Percentiles rank a stretch among this genome's conserved stretches.
Evolutionary conservation across 768 basidiomycete species (phyloP).

Genomic region (Tylopilus plumbeoviolaceoides): DNA sequence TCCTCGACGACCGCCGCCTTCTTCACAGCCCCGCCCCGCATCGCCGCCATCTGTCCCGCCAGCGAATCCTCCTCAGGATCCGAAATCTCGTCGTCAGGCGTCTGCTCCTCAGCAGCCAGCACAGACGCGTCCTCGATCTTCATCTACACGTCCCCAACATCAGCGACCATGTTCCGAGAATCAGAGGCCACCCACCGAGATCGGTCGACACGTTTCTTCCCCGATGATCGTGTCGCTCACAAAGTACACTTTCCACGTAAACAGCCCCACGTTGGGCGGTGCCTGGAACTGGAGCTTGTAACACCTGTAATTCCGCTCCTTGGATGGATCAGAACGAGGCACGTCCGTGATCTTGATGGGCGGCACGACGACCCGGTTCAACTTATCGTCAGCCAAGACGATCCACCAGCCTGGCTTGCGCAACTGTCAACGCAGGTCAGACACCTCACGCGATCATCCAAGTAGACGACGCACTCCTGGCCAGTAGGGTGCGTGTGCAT

Average conservation of each 20-base stretch:
- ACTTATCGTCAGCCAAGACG: slow-evolving; percentile 82
- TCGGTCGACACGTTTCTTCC: slow-evolving; percentile 65
- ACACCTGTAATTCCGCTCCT: slow-evolving; percentile 60
- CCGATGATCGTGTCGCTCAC: slow-evolving; percentile 88
- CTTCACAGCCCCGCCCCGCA: slow-evolving; percentile 88
- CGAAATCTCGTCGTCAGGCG: slow-evolving; percentile 88
- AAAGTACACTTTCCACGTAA: slow-evolving; percentile 85
- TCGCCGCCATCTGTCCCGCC: slow-evolving; percentile 96
- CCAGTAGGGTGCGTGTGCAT: slow-evolving; percentile 93
- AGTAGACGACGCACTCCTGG: slow-evolving; percentile 57
- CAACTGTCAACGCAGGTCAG: slow-evolving; percentile 39
- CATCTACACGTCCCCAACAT: slow-evolving; percentile 47
- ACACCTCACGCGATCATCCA: neutral
- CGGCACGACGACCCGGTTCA: slow-evolving; percentile 80
- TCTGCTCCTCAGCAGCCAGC: slow-evolving; percentile 53
- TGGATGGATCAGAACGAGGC: slow-evolving; percentile 52
- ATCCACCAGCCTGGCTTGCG: slow-evolving; percentile 94
- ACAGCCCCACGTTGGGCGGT: slow-evolving; percentile 75
- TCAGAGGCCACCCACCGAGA: slow-evolving; percentile 52
- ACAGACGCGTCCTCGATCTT: slow-evolving; percentile 74
- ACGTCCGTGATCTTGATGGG: slow-evolving; percentile 80
- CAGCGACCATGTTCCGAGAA: neutral
- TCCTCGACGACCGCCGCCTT: slow-evolving; percentile 40
- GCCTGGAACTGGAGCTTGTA: slow-evolving; percentile 96
- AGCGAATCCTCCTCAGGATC: slow-evolving; percentile 96